Base-by-base conservation (phyloP, 129 eudicot species). In the Flaveria trinervia region DNA sequence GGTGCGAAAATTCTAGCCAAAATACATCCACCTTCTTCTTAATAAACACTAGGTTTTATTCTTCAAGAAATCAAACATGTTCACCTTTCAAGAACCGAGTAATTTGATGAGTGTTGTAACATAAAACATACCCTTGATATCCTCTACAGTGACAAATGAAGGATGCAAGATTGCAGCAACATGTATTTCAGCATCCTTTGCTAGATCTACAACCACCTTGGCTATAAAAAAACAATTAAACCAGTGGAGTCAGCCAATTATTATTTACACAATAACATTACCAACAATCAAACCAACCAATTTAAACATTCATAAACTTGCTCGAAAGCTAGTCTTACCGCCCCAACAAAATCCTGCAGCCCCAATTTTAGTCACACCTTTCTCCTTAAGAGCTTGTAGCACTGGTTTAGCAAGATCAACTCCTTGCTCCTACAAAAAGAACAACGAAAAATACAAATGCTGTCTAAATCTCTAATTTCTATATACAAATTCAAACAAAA, bases 301-400 rank as follows among this genome's bases (percentile, higher is more conserved):
- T 12, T 15, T 4, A 14, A 46, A 30, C 2, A 17, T 36, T 26
- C 16, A 69, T 26, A 39, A 10, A 64, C 15, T 28, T 33, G 70
- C 20, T 54, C 12, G 10, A 45, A 55, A 70, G 79, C 39, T 17
- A 46, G 48, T 55, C 81, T 73, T 22, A 92, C 97, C 97, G 77
- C 97, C 97, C 96, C 97, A 92, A 59, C 97, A 92, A 72, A 85
- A 87, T 44, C 97, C 97, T 9, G 85, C 97, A 60, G 96, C 96
- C 80, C 92, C 92, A 67, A 92, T 72, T 52, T 87, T 92, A 9
- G 84, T 68, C 65, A 86, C 30, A 57, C 96, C 96, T 71, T 89
- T 87, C 82, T 83, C 75, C 73, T 87, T 87, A 43, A 92, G 48
- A 82, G 89, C 96, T 66, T 89, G 84, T 66, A 76, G 14, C 50